These are phyloP conservation scores for Crataegus laevigata DNA, from an alignment of 306 rosid genomes.

Conservation along the genomic window DNA sequence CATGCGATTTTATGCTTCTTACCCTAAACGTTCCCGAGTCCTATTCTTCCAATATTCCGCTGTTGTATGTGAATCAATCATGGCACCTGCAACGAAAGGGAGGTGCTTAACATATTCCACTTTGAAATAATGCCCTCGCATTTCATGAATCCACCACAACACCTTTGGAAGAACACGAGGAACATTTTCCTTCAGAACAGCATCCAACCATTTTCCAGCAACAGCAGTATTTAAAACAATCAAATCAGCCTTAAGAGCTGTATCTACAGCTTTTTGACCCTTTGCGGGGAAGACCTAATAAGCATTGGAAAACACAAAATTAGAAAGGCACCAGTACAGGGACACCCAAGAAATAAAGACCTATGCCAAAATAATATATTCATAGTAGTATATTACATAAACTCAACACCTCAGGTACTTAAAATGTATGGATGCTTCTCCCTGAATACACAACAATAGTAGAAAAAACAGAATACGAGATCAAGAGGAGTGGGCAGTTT, in stretches of 20 bases:
- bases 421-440: not conserved
- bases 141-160: slow-evolving; percentile 99
- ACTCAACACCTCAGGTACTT: not conserved
- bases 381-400: not conserved
- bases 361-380: not conserved
- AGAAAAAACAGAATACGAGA: not conserved
- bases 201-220: slow-evolving; percentile 98
- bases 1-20: not conserved
- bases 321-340: slow-evolving; percentile 4
- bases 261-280: slow-evolving; percentile 64
- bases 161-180: slow-evolving; percentile 78
- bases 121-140: slow-evolving; percentile 98
- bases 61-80: slow-evolving; percentile 92
- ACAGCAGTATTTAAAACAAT: slow-evolving; percentile 92
- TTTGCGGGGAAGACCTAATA: slow-evolving; percentile 66
- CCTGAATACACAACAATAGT: not conserved
- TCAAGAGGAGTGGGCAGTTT: not conserved
- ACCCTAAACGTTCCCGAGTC: slow-evolving; percentile 77
- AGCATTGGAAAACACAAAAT: not conserved
- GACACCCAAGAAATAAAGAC: not conserved
- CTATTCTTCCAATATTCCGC: slow-evolving; percentile 90
- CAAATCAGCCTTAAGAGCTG: slow-evolving; percentile 78
- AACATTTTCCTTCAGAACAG: slow-evolving; percentile 71
- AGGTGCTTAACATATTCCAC: slow-evolving; percentile 97
- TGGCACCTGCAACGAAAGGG: slow-evolving; percentile 97